Conservation (phyloP, 2,329 filamentous ascomycete species). For the Talaromyces islandicus region DNA sequence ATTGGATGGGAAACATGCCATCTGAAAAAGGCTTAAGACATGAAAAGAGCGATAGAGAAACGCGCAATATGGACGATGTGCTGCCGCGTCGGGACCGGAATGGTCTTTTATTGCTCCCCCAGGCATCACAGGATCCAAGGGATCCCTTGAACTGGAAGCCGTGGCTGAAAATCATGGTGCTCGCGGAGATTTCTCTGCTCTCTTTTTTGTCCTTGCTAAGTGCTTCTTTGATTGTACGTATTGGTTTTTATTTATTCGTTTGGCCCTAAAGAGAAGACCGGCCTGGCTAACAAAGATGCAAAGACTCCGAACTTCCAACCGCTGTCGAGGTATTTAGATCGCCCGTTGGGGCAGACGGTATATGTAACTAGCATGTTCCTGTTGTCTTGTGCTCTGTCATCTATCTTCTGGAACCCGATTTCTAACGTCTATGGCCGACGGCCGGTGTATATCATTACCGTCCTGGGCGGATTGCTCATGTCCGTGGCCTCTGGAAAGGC, state of each 20-base stretch:
- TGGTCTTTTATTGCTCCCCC: not conserved
- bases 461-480: constrained; percentile 12
- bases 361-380: not conserved
- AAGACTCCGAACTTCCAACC: not conserved
- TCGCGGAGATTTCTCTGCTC: not conserved
- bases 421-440: constrained; percentile 15
- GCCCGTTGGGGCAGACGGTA: not conserved
- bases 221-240: not conserved
- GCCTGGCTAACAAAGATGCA: not conserved
- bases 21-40: not conserved
- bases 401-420: constrained; percentile 7
- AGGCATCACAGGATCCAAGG: not conserved
- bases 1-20: not conserved
- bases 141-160: not conserved
- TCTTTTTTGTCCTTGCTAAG: not conserved
- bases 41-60: too few relatives aligned
- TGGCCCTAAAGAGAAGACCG: not conserved
- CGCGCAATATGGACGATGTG: not conserved
- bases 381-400: not conserved
- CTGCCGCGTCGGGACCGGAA: not conserved
- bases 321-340: not conserved
- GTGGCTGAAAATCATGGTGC: not conserved
- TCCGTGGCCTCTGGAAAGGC: constrained; percentile 14
- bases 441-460: constrained; percentile 14
- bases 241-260: not conserved